Conservation (phyloP, 208 protist species). For the Leishmania major region DNA sequence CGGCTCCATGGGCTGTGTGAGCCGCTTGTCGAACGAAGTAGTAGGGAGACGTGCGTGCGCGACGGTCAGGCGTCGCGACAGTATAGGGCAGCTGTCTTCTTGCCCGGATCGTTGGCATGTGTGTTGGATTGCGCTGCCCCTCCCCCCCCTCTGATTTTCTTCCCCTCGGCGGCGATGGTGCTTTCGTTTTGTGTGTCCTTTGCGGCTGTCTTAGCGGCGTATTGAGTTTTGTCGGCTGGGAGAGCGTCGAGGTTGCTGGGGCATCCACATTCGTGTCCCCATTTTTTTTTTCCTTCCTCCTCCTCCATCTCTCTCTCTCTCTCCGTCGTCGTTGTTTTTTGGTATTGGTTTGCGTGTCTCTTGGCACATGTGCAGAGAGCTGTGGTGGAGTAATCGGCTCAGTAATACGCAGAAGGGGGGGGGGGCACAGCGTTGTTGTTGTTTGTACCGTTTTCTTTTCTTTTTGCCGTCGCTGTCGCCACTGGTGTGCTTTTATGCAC, state of each 20-base stretch:
- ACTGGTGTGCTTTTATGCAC: background rate
- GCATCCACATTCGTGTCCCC: background rate
- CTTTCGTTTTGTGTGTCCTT: background rate
- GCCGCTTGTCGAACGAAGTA: background rate
- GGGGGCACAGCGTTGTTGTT: background rate
- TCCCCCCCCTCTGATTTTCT: too few relatives aligned
- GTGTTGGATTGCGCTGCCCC: background rate
- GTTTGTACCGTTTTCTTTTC: background rate
- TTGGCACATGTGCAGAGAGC: background rate
- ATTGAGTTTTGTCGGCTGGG: background rate
- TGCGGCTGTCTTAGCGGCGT: background rate
- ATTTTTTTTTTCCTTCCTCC: too few relatives aligned
- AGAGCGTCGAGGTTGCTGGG: background rate
- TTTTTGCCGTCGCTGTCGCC: background rate
- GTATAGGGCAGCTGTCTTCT: background rate
- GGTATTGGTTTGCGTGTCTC: background rate
- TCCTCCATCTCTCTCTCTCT: background rate
- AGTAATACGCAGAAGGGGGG: background rate
- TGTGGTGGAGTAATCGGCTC: background rate
- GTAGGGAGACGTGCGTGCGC: background rate
- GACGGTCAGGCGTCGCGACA: background rate
- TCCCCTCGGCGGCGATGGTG: background rate
- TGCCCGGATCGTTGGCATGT: background rate
- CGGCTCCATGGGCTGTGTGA: constrained; percentile 10
- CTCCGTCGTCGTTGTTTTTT: background rate